These are phyloP conservation scores for Ophiostoma himal-ulmi DNA, from an alignment of 2,329 filamentous ascomycete species.

Conservation along the genomic window DNA sequence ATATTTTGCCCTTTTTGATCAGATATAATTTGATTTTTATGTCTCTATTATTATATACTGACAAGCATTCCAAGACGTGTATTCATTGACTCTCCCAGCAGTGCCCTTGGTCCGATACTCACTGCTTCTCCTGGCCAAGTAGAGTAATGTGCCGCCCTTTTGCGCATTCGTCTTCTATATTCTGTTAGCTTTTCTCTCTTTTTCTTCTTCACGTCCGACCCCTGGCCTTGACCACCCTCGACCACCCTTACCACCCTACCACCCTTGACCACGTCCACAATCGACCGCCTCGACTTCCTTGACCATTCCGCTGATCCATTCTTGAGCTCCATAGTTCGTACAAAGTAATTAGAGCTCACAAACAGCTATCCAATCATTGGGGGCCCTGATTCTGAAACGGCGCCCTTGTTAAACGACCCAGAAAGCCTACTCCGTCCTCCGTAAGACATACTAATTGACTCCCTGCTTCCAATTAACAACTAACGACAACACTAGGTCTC, in stretches of 20 bases:
- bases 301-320: slow-evolving; percentile 18
- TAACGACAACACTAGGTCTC: background rate
- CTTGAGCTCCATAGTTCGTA: background rate
- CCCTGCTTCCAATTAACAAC: background rate
- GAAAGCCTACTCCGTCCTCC: background rate
- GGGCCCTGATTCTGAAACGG: background rate
- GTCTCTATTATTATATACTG: background rate
- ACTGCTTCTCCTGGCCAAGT: background rate
- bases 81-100: background rate
- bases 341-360: background rate
- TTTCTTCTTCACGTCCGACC: background rate
- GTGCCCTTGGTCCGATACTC: background rate
- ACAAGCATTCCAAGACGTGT: background rate
- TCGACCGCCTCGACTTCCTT: background rate
- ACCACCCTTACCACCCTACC: background rate
- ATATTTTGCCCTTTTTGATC: background rate
- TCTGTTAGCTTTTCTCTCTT: background rate
- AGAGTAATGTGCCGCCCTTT: background rate
- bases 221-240: background rate
- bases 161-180: background rate
- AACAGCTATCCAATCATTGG: background rate
- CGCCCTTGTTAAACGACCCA: background rate
- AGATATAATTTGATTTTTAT: background rate
- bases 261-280: background rate
- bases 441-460: background rate